Evolutionary conservation across 106 monocot genomes (phyloP), one percentile per base, ranked within the genome.

Genomic region (Allium fistulosum): DNA sequence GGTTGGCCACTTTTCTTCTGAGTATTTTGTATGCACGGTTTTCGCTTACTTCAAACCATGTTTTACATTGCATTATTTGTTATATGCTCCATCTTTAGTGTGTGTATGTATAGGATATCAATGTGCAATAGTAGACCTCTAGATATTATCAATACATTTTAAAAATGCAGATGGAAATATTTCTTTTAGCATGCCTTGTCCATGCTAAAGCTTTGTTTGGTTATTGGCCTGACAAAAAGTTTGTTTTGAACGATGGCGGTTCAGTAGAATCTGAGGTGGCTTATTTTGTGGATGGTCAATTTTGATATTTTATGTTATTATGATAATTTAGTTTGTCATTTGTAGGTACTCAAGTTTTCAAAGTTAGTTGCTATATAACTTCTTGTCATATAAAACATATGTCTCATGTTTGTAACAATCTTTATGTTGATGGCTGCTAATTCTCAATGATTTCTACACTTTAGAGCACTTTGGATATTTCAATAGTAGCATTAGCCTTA

Each of bases 151-250:
- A 52, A 52, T 11, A 52, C 7, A 52, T 52, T 7, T 11, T 11
- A 52, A 28, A 65, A 18, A 57, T 77, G 70, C 80, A 96, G 95
- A 65, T 92, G 66, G 92, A 69, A 8, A 74, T 91, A 75, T 66
- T 92, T 46, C 60, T 92, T 59, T 47, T 92, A 12, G 68, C 82
- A 52, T 73, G 78, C 74, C 66, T 97, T 52, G 64, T 80, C 63
- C 59, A 89, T 26, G 86, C 78, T 77, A 92, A 88, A 76, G 96
- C 96, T 59, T 97, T 88, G 91, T 82, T 85, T 76, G 96, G 96
- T 26, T 97, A 86, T 79, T 97, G 96, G 96, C 79, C 84, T 76
- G 91, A 92, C 17, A 83, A 83, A 17, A 92, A 96, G 71, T 68
- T 97, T 76, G 88, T 89, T 67, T 69, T 97, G 60, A 81, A 78